Evolutionary conservation across 768 basidiomycete genomes (phyloP), one percentile per base, ranked within the genome.

Genomic region (Boletus edulis): DNA sequence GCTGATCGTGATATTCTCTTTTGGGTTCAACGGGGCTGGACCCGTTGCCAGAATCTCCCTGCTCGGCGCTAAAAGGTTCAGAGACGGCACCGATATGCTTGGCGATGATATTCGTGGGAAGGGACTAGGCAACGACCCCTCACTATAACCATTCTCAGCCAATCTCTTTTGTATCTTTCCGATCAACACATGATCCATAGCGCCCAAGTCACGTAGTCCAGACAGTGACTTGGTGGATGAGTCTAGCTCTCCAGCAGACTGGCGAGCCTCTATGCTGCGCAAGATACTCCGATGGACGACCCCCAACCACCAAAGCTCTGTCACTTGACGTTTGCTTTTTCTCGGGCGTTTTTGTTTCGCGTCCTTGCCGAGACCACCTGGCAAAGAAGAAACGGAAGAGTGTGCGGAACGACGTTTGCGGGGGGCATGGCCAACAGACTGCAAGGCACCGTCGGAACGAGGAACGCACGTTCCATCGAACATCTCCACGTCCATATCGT

Each of bases 281-380:
- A 62, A 38, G 48, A 76, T 66, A 50, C 72, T 76, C 42, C 70
- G 63, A 52, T 75, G 74, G 22, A 76, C 52, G 14, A 70, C 63
- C 1, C 70, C 72, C 41, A 75, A 58, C 67, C 75, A 75, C 53
- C 67, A 68, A 10, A 73, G 57, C 46, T 77, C 76, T 17, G 66
- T 63, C 2, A 66, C 61, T 3, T 69, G 73, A 6, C 60, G 67
- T 46, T 52, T 66, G 48, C 65, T 66, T 54, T 70, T 76, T 48
- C 66, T 68, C 15, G 62, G 60, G 29, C 68, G 69, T 56, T 74
- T 73, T 41, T 57, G 63, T n/a, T 62, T 58, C n/a, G n/a, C 20
- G 14, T 61, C 61, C 41, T 55, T 59, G 14, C 49, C 60, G 18
- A 34, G 50, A 42, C 46, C 51, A 34, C 54, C 48, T 22, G 49